Percentiles rank a stretch among this genome's conserved stretches.
phyloP scores from a whole-genome alignment of 2,329 filamentous ascomycete genomes.

The Ophiosphaerella narmari region DNA sequence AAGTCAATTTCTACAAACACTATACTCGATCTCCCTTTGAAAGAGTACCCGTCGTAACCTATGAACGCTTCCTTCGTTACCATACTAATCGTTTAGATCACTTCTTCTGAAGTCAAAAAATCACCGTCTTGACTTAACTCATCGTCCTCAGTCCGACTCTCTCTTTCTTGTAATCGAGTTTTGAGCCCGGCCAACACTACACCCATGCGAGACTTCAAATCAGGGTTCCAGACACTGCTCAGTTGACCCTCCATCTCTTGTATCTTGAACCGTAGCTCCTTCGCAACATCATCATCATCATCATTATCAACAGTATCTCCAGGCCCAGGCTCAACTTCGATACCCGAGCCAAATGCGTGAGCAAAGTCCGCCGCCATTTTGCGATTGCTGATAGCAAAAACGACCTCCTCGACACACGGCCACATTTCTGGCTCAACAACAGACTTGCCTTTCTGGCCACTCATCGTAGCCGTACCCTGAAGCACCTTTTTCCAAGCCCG shows the following conservation, averaged over 20 bases:
- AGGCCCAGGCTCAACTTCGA: constrained; percentile 46
- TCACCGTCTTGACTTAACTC: background rate
- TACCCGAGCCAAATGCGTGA: constrained; percentile 51
- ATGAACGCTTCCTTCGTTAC: background rate
- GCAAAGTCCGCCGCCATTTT: constrained; percentile 60
- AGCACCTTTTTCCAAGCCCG: constrained; percentile 56
- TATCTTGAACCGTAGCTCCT: constrained; percentile 42
- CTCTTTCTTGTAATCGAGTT: constrained; percentile 31
- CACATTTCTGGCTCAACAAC: constrained; percentile 40
- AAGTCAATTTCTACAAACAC: background rate
- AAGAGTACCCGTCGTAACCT: too few species aligned
- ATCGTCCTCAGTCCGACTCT: background rate
- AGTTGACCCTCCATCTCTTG: constrained; percentile 42
- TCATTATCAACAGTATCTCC: constrained; percentile 47
- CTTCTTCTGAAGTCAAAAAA: background rate
- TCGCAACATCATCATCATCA: constrained; percentile 23
- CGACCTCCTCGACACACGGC: constrained; percentile 56
- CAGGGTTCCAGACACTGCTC: constrained; percentile 39
- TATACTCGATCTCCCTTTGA: background rate
- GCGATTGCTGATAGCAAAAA: constrained; percentile 63
- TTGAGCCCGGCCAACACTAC: constrained; percentile 38
- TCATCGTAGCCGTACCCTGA: background rate
- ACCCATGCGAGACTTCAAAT: constrained; percentile 38
- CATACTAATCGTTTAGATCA: background rate
- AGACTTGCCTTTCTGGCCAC: constrained; percentile 34